Conservation (phyloP, 2,329 filamentous ascomycete species). For the Colletotrichum sp. region DNA sequence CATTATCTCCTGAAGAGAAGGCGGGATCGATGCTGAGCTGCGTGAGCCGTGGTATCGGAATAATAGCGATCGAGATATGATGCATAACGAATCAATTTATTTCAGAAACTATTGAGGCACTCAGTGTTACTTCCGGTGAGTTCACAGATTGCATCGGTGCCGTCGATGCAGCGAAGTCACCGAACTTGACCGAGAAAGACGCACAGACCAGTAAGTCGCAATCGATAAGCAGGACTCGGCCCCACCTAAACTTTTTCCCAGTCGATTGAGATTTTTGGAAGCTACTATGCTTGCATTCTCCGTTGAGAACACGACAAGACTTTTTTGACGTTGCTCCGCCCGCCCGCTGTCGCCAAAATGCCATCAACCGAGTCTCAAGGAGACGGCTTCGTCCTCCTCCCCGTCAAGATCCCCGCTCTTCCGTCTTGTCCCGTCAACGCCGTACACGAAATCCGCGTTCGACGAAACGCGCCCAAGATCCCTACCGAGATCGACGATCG, state of each 20-base stretch:
- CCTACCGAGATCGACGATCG: constrained; percentile 75
- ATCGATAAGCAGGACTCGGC: background rate
- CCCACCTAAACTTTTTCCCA: constrained; percentile 3
- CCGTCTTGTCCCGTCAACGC: constrained; percentile 66
- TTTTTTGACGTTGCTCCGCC: background rate
- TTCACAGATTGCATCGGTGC: background rate
- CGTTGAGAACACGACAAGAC: background rate
- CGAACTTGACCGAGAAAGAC: background rate
- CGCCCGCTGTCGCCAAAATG: constrained; percentile 28
- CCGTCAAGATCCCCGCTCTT: constrained; percentile 68
- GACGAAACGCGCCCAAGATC: constrained; percentile 80
- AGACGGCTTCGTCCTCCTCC: constrained; percentile 72
- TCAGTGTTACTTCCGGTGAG: background rate
- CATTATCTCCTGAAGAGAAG: constrained; percentile 50
- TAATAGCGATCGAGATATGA: constrained; percentile 54
- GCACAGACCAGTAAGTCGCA: background rate
- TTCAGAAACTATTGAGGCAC: background rate
- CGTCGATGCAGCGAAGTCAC: background rate
- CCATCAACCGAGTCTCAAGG: constrained; percentile 6
- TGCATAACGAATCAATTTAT: background rate
- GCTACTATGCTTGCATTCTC: background rate
- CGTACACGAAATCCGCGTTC: constrained; percentile 86
- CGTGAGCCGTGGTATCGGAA: constrained; percentile 56
- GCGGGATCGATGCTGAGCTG: constrained; percentile 51
- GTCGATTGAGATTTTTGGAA: constrained; percentile 6